Base-by-base conservation (phyloP, 1,139 yeast species). In the Magnusiomyces tetraspermus region DNA sequence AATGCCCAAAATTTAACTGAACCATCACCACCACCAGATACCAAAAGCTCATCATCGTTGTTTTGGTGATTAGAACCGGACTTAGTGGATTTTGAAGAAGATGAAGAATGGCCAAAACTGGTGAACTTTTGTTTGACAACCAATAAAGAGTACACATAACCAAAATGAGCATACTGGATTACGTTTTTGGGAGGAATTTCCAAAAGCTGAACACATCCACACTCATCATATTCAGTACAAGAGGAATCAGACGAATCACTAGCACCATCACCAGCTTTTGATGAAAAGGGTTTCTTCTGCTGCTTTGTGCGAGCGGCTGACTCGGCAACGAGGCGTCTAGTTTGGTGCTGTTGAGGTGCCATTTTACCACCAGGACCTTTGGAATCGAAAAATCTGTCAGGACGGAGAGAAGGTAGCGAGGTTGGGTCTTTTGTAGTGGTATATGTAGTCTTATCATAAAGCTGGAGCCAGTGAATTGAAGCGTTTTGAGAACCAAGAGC, bases 401-500 rank as follows among this genome's bases (percentile, higher is more conserved):
- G 92, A 54, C 98, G 73, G 56, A 82, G 76, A 47, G 88, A 84
- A 0, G 98, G 98, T 58, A 89, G 72, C 36, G 77, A 74, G 22
- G 72, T 67, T 1, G 73, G 69, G 53, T 74, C 73, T 31, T 58
- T 58, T 22, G 66, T 59, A 41, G 65, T 58, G 53, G 64, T 59
- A 49, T 58, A 65, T 59, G 47, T 64, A 10, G 58, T 58, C 40
- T 58, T 62, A 50, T 73, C 72, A 37, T 66, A 66, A 24, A 79
- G 64, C 38, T 68, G 70, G 57, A 87, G 80, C 83, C 87, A 90
- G 42, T 87, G 77, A 23, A 92, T 77, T 1, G 92, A 79, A 1
- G 97, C 96, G 65, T 90, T 90, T 66, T 92, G 97, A 11, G 96
- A 83, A 1, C 98, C 98, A 60, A 88, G 78, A 59, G 83, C 87